Percentiles rank a stretch among this genome's conserved stretches.
Evolutionary conservation across 139 green algal species (phyloP).

Genomic region (Chlamydomonas schloesseri): DNA sequence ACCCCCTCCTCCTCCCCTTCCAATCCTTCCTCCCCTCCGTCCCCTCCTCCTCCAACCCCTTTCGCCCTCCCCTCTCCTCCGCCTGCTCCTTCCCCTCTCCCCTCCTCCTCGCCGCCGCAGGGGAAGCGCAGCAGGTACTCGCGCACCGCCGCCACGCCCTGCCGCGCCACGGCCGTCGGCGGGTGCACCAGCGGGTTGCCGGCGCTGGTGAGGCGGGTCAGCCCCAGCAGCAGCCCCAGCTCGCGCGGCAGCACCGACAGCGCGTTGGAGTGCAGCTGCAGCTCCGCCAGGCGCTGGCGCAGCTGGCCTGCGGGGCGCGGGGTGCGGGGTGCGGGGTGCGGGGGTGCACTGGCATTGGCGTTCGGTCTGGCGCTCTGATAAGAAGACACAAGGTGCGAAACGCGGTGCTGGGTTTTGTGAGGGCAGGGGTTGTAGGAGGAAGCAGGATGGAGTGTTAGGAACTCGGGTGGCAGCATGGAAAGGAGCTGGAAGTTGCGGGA

Average conservation of each 20-base stretch:
- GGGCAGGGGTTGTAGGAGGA: too few relatives aligned
- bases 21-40: too few relatives aligned
- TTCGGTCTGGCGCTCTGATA: too few relatives aligned
- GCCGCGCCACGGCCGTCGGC: not conserved
- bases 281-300: not conserved
- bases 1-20: too few relatives aligned
- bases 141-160: slow-evolving; percentile 15
- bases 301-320: slow-evolving; percentile 4
- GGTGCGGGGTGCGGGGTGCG: not conserved
- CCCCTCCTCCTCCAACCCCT: not conserved
- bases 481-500: too few relatives aligned
- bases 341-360: too few relatives aligned
- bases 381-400: too few relatives aligned
- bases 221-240: slow-evolving; percentile 13
- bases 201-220: slow-evolving; percentile 18
- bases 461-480: too few relatives aligned
- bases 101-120: not conserved
- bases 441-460: too few relatives aligned
- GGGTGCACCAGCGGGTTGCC: slow-evolving; percentile 41
- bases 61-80: not conserved
- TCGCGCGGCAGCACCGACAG: slow-evolving; percentile 24
- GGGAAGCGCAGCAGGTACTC: slow-evolving; percentile 24
- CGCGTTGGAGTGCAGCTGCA: slow-evolving; percentile 44
- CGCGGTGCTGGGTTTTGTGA: too few relatives aligned
- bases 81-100: not conserved